Evolutionary conservation across 140 eudicot genomes (phyloP), one percentile per base, ranked within the genome.

Genomic region (Stevia rebaudiana): DNA sequence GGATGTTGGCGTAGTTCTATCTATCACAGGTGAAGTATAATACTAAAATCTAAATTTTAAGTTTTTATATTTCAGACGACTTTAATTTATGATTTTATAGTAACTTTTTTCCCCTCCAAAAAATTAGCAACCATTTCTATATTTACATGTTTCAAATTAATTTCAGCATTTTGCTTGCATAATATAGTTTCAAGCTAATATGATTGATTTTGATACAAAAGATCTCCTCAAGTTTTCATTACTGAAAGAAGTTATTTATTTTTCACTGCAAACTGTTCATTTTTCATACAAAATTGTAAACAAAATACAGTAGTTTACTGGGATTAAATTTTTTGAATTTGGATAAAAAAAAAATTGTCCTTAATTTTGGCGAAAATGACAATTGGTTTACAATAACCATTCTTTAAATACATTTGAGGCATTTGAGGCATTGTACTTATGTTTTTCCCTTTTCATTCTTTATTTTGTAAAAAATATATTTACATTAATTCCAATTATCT

Each of bases 1-100:
- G 17, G 79, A 73, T 55, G 94, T 90, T 71, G 97, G 97, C 42
- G 68, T 60, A 48, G 74, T 84, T 63, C 87, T 90, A 55, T 61
- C 95, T 33, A 47, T 87, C 51, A 42, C 97, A 71, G 97, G 97
- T 90, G 69, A 33, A 36, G 17, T 22, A 9, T 51, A 21, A 8
- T 13, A 51, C 1, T 1, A 17, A 48, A 48, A 8, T 44, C 21
- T 44, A 16, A 3, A 44, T 15, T 7, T 4, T 21, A 41, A 12
- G 47, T 41, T 44, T 44, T 43, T 43, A 13, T 44, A 12, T 40
- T 44, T 6, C 19, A 17, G 49, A 19, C 8, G 13, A 13, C 8
- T 7, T 7, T 48, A 17, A 48, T 17, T 6, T 17, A 48, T 6
- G 4, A 48, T 17, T 48, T 48, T 48, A 15, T 5, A 15, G 9